These are phyloP conservation scores for Salisapilia sapeloensis DNA, from an alignment of 352 stramenopile genomes.

Conservation along the genomic window DNA sequence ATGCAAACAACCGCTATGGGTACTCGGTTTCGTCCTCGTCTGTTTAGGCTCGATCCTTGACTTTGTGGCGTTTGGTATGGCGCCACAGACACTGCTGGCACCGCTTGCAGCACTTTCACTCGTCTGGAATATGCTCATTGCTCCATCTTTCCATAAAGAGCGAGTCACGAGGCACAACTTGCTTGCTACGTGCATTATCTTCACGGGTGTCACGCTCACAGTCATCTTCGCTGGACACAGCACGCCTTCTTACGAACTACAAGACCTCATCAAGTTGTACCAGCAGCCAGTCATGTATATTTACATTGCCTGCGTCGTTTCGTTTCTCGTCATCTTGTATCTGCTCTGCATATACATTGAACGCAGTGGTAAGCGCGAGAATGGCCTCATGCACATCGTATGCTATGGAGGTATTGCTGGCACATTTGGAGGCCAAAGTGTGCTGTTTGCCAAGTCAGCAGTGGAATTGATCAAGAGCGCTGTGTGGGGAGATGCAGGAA, in stretches of 20 bases:
- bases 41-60: conserved; percentile 73
- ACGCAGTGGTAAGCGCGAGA: conserved; percentile 43
- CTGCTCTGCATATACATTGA: conserved; percentile 54
- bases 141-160: conserved; percentile 81
- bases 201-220: conserved; percentile 73
- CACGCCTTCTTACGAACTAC: conserved; percentile 71
- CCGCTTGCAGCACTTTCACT: conserved; percentile 78
- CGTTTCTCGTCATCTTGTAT: conserved; percentile 48
- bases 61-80: conserved; percentile 86
- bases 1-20: conserved; percentile 76
- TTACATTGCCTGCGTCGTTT: conserved; percentile 61
- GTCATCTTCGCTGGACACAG: conserved; percentile 81
- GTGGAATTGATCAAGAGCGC: conserved; percentile 83
- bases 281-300: conserved; percentile 65
- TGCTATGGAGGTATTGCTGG: conserved; percentile 80
- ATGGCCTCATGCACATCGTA: conserved; percentile 63
- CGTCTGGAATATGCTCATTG: conserved; percentile 87
- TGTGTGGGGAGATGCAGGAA: conserved; percentile 62
- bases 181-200: conserved; percentile 77
- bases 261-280: conserved; percentile 73
- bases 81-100: conserved; percentile 78
- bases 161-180: conserved; percentile 71
- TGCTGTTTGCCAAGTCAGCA: conserved; percentile 80
- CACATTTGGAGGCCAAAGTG: conserved; percentile 78
- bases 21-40: conserved; percentile 75